phyloP scores from a whole-genome alignment of 768 basidiomycete species.

The Kwoniella sp. region DNA sequence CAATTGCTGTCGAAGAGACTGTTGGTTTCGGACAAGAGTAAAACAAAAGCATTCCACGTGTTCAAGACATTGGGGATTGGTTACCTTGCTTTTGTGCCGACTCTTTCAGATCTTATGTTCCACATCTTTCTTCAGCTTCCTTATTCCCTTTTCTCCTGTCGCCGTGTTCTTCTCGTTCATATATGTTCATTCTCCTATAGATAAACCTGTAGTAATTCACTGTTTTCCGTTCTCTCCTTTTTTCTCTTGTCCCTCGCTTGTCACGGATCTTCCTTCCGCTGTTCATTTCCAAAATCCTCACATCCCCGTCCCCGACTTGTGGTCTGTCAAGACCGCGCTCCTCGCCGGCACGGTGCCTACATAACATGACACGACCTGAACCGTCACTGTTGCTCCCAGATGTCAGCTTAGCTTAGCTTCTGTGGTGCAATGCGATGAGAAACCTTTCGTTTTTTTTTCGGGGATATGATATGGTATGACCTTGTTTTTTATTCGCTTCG shows the following conservation, averaged over 20 bases:
- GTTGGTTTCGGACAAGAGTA: constrained; percentile 93
- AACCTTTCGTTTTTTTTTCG: neutral
- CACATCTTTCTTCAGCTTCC: neutral
- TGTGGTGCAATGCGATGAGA: too few relatives aligned
- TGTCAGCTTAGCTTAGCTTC: too few relatives aligned
- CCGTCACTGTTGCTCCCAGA: too few relatives aligned
- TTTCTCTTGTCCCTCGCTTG: neutral
- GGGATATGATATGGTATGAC: neutral
- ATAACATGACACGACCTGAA: too few relatives aligned
- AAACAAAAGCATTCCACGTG: too few relatives aligned
- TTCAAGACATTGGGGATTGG: too few relatives aligned
- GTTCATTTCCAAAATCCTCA: too few relatives aligned
- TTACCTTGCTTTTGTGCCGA: too few relatives aligned
- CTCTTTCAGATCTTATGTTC: too few relatives aligned
- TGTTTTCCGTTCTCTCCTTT: neutral
- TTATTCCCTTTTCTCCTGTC: neutral
- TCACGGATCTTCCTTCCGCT: neutral
- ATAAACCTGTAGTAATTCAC: neutral
- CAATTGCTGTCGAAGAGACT: constrained; percentile 72
- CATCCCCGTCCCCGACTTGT: too few relatives aligned
- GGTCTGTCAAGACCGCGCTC: too few relatives aligned
- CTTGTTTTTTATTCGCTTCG: neutral
- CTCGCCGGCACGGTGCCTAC: too few relatives aligned
- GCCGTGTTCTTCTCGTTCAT: neutral
- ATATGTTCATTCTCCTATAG: neutral